Percentiles rank a stretch among this genome's conserved stretches.
Evolutionary conservation across 2,329 filamentous ascomycete genomes (phyloP).

Genomic region (Colletotrichum lupini): DNA sequence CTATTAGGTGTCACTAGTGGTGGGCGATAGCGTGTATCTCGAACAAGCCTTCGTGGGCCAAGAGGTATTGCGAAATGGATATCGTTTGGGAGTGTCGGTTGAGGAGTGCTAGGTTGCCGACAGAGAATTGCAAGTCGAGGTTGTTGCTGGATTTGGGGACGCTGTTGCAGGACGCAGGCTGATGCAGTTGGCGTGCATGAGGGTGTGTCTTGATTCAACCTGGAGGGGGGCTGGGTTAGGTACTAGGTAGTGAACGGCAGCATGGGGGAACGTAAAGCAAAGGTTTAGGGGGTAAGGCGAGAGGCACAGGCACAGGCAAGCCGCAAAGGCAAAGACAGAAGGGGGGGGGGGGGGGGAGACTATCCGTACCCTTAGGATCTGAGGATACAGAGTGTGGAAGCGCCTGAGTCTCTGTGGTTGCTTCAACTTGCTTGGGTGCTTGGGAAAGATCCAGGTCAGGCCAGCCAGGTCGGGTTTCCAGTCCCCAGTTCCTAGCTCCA

Average conservation of each 20-base stretch:
- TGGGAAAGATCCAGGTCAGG: slow-evolving; percentile 10
- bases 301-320: neutral
- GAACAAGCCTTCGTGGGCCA: neutral
- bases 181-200: slow-evolving; percentile 25
- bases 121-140: neutral
- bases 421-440: neutral
- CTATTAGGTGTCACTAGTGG: neutral
- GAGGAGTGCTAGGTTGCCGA: neutral
- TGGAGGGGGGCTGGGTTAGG: slow-evolving; percentile 7
- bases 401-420: neutral
- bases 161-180: slow-evolving; percentile 27
- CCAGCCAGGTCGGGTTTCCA: slow-evolving; percentile 18
- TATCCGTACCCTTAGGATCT: too few species aligned
- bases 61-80: neutral
- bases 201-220: slow-evolving; percentile 9
- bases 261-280: neutral
- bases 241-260: neutral
- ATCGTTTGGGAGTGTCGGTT: neutral
- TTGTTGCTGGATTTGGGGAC: slow-evolving; percentile 10
- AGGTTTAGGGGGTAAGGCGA: neutral
- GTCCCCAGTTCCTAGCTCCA: neutral
- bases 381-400: neutral
- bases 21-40: neutral
- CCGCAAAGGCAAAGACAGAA: neutral
- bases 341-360: too few species aligned